phyloP scores from a whole-genome alignment of 441 rosid genomes.

The Syzygium malaccense region DNA sequence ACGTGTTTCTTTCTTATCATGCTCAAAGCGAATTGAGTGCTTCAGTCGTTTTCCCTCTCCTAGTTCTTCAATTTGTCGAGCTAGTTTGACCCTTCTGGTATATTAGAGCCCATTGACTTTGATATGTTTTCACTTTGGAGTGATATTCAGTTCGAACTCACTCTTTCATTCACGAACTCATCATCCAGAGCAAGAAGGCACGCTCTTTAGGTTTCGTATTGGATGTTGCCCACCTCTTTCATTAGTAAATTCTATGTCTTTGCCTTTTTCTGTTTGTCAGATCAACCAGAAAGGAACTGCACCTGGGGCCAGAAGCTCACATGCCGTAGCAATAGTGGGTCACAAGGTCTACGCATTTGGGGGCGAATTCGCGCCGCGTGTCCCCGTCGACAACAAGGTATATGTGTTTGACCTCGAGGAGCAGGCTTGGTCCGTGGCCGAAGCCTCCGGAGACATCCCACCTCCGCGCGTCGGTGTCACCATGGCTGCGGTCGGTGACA shows the following conservation, averaged over 20 bases:
- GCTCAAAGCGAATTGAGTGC: not conserved
- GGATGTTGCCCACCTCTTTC: not conserved
- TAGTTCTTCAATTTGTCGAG: not conserved
- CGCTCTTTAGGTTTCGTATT: not conserved
- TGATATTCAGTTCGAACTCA: not conserved
- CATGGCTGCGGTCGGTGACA: constrained; percentile 54
- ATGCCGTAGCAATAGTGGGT: constrained; percentile 67
- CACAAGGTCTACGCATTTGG: constrained; percentile 71
- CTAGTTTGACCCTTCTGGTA: not conserved
- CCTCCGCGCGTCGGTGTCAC: constrained; percentile 91
- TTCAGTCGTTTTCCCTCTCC: not conserved
- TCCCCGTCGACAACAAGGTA: constrained; percentile 79
- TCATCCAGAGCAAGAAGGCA: not conserved
- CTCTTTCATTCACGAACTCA: not conserved
- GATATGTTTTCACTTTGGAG: not conserved
- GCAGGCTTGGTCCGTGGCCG: constrained; percentile 52
- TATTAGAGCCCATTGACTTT: not conserved
- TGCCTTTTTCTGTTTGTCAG: constrained; percentile 21
- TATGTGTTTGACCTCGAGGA: constrained; percentile 56
- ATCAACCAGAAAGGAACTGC: constrained; percentile 69
- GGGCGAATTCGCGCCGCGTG: constrained; percentile 78
- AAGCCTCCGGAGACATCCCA: constrained; percentile 60
- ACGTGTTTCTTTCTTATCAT: not conserved
- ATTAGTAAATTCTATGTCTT: not conserved
- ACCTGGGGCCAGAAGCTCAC: constrained; percentile 97